A percentile compares a stretch with the other conserved stretches of the same genome.
These are phyloP conservation scores for Exophiala bonariae DNA, from an alignment of 2,329 filamentous ascomycete species.

Conservation along the genomic window DNA sequence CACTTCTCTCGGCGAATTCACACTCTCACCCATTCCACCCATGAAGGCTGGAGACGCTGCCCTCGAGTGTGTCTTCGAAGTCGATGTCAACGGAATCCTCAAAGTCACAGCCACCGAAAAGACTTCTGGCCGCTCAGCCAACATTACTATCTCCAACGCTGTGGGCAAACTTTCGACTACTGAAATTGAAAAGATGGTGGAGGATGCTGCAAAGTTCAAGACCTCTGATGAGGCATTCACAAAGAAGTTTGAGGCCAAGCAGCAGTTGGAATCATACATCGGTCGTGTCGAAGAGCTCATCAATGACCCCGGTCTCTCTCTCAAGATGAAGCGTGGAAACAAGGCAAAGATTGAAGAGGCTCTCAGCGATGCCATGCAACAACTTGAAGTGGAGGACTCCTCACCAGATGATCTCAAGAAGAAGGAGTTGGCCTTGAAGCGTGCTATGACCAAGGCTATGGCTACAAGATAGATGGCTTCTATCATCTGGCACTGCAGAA, in stretches of 20 bases:
- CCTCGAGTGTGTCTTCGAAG: constrained; percentile 97
- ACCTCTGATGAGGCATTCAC: constrained; percentile 94
- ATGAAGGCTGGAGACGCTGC: constrained; percentile 95
- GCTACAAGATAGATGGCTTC: constrained; percentile 70
- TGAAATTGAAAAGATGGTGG: constrained; percentile 99
- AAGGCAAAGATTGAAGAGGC: constrained; percentile 99
- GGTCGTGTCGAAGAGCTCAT: constrained; percentile 98
- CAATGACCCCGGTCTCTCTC: constrained; percentile 89
- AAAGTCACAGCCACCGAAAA: constrained; percentile 99
- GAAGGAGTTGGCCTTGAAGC: constrained; percentile 98
- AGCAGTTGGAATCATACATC: constrained; percentile 99
- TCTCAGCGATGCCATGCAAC: constrained; percentile 94
- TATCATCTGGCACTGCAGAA: not conserved
- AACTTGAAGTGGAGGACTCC: constrained; percentile 94
- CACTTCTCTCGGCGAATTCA: constrained; percentile 96
- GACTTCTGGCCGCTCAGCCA: constrained; percentile 94
- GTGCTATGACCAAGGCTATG: constrained; percentile 98
- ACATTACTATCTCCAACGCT: constrained; percentile 99
- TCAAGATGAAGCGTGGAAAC: constrained; percentile 98
- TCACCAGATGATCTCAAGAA: constrained; percentile 95
- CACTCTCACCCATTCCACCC: constrained; percentile 78
- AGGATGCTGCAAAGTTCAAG: constrained; percentile 98
- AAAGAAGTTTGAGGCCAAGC: constrained; percentile 98
- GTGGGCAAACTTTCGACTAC: constrained; percentile 93
- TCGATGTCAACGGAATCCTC: constrained; percentile 99